phyloP scores from a whole-genome alignment of 2,329 filamentous ascomycete species.

The Volutella citrinella region DNA sequence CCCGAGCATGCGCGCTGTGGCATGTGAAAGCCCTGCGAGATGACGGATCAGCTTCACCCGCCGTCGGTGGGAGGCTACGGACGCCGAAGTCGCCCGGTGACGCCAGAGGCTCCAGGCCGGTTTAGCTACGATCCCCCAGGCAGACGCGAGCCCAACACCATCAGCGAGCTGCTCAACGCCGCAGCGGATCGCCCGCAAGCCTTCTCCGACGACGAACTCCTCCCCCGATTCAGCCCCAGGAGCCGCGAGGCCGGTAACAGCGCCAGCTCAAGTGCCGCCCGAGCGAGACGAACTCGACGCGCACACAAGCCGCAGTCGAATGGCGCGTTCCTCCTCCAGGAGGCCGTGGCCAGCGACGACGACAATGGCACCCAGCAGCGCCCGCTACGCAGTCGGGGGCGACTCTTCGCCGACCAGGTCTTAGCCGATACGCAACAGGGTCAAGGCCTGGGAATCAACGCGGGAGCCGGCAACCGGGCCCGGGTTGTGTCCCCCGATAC shows the following conservation, averaged over 20 bases:
- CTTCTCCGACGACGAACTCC: slow-evolving; percentile 26
- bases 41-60: slow-evolving; percentile 23
- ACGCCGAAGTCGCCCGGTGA: slow-evolving; percentile 23
- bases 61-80: slow-evolving; percentile 21
- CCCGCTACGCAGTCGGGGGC: too few relatives aligned
- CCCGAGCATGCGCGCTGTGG: slow-evolving; percentile 15
- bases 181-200: slow-evolving; percentile 23
- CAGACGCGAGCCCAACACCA: slow-evolving; percentile 22
- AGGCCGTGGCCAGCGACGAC: slow-evolving; percentile 34
- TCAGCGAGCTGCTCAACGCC: slow-evolving; percentile 21
- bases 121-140: slow-evolving; percentile 24
- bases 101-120: slow-evolving; percentile 22
- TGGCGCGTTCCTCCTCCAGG: slow-evolving; percentile 51
- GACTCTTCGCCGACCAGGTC: too few relatives aligned
- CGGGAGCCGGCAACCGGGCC: slow-evolving; percentile 12
- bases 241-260: slow-evolving; percentile 14
- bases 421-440: too few relatives aligned
- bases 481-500: slow-evolving; percentile 25
- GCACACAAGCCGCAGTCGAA: slow-evolving; percentile 43
- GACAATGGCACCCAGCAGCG: slow-evolving; percentile 30
- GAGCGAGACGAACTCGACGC: slow-evolving; percentile 26
- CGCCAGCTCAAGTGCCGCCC: slow-evolving; percentile 18
- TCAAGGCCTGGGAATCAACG: slow-evolving; percentile 19
- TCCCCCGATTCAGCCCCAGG: slow-evolving; percentile 20
- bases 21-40: slow-evolving; percentile 22